Base-by-base conservation (phyloP, 1,284 basidiomycete species). In the Trametes versicolor region DNA sequence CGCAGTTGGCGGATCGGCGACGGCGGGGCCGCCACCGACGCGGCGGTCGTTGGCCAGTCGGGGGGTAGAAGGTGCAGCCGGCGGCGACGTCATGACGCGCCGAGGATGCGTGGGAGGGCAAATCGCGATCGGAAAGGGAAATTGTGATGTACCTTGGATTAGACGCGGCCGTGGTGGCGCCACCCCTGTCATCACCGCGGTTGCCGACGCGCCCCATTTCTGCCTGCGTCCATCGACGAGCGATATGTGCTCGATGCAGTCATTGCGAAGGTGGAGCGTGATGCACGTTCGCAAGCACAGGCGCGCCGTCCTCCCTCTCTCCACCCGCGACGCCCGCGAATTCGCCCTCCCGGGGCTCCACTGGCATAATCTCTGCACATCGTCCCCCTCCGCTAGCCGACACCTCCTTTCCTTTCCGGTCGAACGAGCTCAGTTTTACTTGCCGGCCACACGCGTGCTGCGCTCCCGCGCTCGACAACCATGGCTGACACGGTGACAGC, bases 191-290 rank as follows among this genome's bases (percentile, higher is more conserved):
- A 21, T 39, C 21, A 9, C 52, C 15, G 25, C n/a, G 19, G 5
- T 34, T 19, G 37, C 8, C 47, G 25, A 48, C 37, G 61, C 41
- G 39, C 61, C 61, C 61, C 55, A 62, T 43, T 62, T 62, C 55
- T 52, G 41, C 41, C 4, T n/a, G 41, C 41, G 2, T 17, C 3
- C 37, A 39, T 17, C 12, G 12, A 39, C 15, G 37, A 12, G 10
- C 15, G 37, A 12, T 21, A 25, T 25, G 50, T 27, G 36, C 45
- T 19, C 34, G 15, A 43, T 59, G 57, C 62, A 54, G 62, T 63
- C 62, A 63, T 58, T 56, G 36, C 57, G 50, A 50, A 47, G 19
- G 60, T 62, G 60, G 53, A 55, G 60, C 58, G 12, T 19, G 37
- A 37, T 53, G n/a, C 47, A 60, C 57, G 58, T 63, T 63, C 53